phyloP scores from a whole-genome alignment of 345 rosid genomes.

The Eucalyptus cladocalyx region DNA sequence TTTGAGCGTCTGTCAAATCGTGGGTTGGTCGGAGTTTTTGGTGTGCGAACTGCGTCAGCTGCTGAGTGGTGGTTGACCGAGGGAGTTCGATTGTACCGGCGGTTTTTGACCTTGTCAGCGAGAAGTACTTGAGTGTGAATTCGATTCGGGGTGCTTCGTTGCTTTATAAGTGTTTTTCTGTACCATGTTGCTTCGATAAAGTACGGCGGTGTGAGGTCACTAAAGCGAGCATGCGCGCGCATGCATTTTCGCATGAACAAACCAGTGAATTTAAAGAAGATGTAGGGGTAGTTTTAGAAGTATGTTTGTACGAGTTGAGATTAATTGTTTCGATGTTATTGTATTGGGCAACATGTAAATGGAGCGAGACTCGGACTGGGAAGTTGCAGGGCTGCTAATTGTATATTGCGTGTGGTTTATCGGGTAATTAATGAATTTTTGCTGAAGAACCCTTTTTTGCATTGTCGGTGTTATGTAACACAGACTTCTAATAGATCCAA shows the following conservation, averaged over 20 bases:
- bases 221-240: neutral
- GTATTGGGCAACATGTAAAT: neutral
- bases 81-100: neutral
- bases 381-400: neutral
- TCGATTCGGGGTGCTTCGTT: neutral
- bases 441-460: neutral
- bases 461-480: neutral
- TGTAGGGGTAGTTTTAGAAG: neutral
- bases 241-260: neutral
- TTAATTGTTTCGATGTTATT: neutral
- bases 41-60: neutral
- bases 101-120: neutral
- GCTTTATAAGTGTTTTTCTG: neutral
- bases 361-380: neutral
- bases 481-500: neutral
- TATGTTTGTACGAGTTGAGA: neutral
- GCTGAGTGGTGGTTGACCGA: neutral
- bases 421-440: neutral
- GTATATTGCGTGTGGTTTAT: neutral
- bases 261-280: neutral
- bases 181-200: neutral
- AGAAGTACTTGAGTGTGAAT: neutral
- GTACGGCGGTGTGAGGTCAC: neutral
- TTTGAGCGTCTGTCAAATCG: neutral
- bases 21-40: neutral